Evolutionary conservation across 2,329 filamentous ascomycete species (phyloP).

Genomic region (Aspergillus sp.): DNA sequence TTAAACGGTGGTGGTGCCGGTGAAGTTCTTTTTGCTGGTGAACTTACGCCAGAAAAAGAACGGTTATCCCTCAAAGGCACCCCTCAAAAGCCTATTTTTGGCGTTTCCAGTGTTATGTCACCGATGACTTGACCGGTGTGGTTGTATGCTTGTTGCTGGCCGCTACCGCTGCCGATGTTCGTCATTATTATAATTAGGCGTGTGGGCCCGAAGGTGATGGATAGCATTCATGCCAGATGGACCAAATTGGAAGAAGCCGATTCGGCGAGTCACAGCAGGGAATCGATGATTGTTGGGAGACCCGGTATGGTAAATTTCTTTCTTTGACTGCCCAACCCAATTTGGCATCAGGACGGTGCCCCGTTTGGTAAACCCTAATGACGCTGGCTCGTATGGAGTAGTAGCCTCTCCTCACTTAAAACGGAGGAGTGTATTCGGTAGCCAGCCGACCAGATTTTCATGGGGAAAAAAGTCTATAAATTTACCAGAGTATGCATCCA

Average conservation of each 20-base stretch:
- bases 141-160: too few species aligned
- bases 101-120: too few species aligned
- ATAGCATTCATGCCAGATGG: neutral
- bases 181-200: neutral
- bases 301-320: neutral
- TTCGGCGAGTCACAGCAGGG: too few species aligned
- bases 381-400: neutral
- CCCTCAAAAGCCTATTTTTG: too few species aligned
- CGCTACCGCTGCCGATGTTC: neutral
- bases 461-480: neutral
- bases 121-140: too few species aligned
- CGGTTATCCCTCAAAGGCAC: neutral
- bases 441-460: neutral
- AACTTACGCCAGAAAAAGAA: neutral
- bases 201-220: neutral
- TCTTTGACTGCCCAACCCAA: neutral
- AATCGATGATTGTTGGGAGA: neutral
- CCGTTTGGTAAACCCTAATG: neutral
- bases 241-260: neutral
- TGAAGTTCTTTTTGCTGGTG: neutral
- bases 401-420: too few species aligned
- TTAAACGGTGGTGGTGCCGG: neutral
- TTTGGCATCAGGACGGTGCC: neutral
- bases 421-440: neutral
- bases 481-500: neutral